Base-by-base conservation (phyloP, 345 rosid genomes). In the Psidium friedrichsthalianum region DNA sequence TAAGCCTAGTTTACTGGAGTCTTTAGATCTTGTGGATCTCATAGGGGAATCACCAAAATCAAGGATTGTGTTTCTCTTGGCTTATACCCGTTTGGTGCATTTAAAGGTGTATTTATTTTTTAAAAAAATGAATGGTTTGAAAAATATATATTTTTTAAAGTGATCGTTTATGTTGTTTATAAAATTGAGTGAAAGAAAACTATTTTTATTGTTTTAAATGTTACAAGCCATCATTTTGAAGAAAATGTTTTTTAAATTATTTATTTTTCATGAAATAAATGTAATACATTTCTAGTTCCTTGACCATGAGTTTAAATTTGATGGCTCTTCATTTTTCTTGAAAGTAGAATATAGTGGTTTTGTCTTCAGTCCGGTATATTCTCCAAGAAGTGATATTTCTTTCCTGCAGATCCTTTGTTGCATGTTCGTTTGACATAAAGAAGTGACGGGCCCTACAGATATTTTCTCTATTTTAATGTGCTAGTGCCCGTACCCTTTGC, bases 121-220 rank as follows among this genome's bases (percentile, higher is more conserved):
- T 2, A 0, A 11, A 61, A 64, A 61, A 64, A 29, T 64, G 0
- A 1, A 16, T 64, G 0, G 29, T 40, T 32, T 18, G 24, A 0
- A 69, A 16, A 16, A 16, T 69, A 2, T 32, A 1, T 49, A 47
- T 47, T 1, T 8, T 16, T 64, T 16, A 61, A 29, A 61, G 7
- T 1, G 20, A 6, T 61, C 2, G 0, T 5, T 27, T 64, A 3
- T 18, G 32, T 0, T 0, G 10, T 2, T 0, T 61, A 15, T 0
- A 29, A 61, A 61, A 7, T 0, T 58, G 3, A 15, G 40, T 29
- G 16, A 14, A 2, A 1, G 1, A 59, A 1, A 59, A 29, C n/a
- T 0, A n/a, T 5, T 0, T n/a, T 27, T 59, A 59, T 27, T 27
- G 12, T n/a, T 58, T 58, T 12, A 25, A 25, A 27, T 6, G 13